These are phyloP conservation scores for Blastobotrys illinoisensis DNA, from an alignment of 1,139 yeast genomes.

Conservation along the genomic window DNA sequence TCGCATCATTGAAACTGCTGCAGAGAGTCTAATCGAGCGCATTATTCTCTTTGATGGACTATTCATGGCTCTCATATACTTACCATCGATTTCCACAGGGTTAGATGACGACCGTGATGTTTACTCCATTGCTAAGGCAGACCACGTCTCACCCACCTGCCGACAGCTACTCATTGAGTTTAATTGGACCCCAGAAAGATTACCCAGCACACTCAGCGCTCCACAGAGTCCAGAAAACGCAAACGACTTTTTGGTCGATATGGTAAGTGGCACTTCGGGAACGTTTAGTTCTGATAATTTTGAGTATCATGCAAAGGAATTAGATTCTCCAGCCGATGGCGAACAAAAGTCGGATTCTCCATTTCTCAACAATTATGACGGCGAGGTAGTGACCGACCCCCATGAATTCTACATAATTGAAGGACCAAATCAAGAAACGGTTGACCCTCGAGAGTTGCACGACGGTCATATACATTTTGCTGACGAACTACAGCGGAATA, in stretches of 20 bases:
- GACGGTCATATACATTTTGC: background rate
- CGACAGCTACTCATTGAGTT: background rate
- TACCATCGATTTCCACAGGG: background rate
- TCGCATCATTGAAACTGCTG: background rate
- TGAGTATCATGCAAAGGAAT: no score
- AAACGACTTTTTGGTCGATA: no score
- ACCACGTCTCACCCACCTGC: background rate
- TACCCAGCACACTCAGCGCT: no score
- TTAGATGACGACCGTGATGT: background rate
- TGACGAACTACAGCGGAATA: background rate
- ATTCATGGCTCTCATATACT: background rate
- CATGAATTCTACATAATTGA: background rate
- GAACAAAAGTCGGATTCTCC: no score
- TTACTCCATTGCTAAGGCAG: background rate
- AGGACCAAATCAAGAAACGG: background rate
- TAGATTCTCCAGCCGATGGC: background rate
- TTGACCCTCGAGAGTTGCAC: background rate
- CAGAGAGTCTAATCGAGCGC: background rate
- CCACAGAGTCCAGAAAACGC: no score
- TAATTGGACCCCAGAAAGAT: background rate
- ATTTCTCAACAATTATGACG: background rate
- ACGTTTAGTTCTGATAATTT: no score
- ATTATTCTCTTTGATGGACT: background rate
- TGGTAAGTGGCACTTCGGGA: no score
- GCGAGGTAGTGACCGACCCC: background rate